Percentiles rank a stretch among this genome's conserved stretches.
These are phyloP conservation scores for Peronospora tabacina DNA, from an alignment of 352 stramenopile genomes.

Conservation along the genomic window DNA sequence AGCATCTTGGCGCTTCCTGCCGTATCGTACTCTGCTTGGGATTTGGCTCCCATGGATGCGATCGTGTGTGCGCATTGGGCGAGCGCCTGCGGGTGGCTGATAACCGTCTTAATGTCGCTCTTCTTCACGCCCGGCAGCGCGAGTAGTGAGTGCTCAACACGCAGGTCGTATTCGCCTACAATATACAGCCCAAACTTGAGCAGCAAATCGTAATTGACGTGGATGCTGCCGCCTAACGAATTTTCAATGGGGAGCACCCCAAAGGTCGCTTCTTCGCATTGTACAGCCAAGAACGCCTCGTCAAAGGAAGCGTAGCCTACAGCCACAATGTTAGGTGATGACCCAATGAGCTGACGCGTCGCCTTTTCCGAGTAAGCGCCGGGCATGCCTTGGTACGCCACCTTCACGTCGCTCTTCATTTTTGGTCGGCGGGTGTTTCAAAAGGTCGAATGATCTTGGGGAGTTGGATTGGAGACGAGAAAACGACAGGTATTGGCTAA, in stretches of 20 bases:
- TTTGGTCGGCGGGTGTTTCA: neutral
- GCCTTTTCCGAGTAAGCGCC: slow-evolving; percentile 97
- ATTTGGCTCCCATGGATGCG: slow-evolving; percentile 63
- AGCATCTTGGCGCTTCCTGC: slow-evolving; percentile 97
- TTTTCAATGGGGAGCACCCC: slow-evolving; percentile 95
- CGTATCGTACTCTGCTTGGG: slow-evolving; percentile 92
- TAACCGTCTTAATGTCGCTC: slow-evolving; percentile 91
- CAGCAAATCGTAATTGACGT: slow-evolving; percentile 93
- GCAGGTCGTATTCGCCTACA: slow-evolving; percentile 71
- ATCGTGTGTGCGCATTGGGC: slow-evolving; percentile 96
- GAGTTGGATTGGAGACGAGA: neutral
- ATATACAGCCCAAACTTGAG: slow-evolving; percentile 75
- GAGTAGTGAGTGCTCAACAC: slow-evolving; percentile 90
- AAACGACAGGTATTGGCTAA: too few species aligned
- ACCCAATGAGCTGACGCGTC: slow-evolving; percentile 86
- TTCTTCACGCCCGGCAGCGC: slow-evolving; percentile 81
- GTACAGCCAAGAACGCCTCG: slow-evolving; percentile 57
- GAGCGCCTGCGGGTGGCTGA: slow-evolving; percentile 94
- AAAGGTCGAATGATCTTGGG: neutral
- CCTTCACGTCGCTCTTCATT: slow-evolving; percentile 60
- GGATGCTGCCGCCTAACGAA: slow-evolving; percentile 90
- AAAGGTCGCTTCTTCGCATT: slow-evolving; percentile 88
- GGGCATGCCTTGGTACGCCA: slow-evolving; percentile 94
- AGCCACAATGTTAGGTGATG: slow-evolving; percentile 53
- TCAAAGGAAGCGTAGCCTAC: slow-evolving; percentile 36